Evolutionary conservation across 1,284 basidiomycete genomes (phyloP), one percentile per base, ranked within the genome.

Genomic region (Sporisorium exsertum): DNA sequence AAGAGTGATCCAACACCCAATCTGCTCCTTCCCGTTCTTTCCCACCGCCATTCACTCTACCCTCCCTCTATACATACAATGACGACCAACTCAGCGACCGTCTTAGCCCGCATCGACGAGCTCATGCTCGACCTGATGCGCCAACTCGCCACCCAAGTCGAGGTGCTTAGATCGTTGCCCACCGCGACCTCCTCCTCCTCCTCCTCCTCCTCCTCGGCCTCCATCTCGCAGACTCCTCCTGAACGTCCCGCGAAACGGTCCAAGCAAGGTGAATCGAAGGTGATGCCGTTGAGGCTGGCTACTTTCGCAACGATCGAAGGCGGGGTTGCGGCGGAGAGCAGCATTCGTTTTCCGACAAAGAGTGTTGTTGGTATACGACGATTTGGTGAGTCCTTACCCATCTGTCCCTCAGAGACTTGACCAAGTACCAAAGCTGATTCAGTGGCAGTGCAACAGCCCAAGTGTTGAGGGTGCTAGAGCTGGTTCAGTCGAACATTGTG

Each of bases 401-500:
- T 32, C 22, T 7, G 13, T 15, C n/a, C 12, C 37, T 1, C 18
- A 12, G 9, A 43, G 3, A 9, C n/a, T 2, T 40, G 5, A 18
- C 12, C 0, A 3, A 15, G 24, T 10, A 12, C 15, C 40, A 22
- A 9, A n/a, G n/a, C 40, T 43, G 40, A 43, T 20, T 10, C n/a
- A n/a, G 10, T 2, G n/a, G n/a, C 51, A 13, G n/a, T 22, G 16
- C 40, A 20, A 16, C 45, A 76, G 73, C 73, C 26, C 73, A 76
- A 46, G 55, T 62, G 20, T 32, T 81, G 35, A 42, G 72, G 18
- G 64, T 81, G 20, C 43, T 81, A 26, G 63, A 63, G 26, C 20
- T 76, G 26, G 54, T 80, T 2, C 80, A 80, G 32, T 16, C 32
- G 8, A 74, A 74, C 18, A 60, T 81, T 2, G 1, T 53, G 2